Conservation (phyloP, 2,329 filamentous ascomycete genomes). For the Diaporthe velutina region DNA sequence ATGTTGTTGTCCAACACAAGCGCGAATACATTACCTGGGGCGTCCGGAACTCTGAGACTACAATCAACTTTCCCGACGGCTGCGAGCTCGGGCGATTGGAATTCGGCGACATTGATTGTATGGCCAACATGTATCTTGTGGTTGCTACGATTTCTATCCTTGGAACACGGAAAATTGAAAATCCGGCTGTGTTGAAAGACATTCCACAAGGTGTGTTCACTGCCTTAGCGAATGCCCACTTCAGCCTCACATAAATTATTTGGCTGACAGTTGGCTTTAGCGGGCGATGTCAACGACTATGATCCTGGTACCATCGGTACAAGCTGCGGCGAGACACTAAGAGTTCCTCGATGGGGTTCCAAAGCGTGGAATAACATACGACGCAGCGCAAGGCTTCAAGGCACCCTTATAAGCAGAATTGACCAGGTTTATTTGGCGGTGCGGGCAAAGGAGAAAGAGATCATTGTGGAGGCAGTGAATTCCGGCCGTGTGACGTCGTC, state of each 20-base stretch:
- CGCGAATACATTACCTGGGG: conserved; percentile 12
- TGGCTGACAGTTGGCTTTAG: not conserved
- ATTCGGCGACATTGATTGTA: not conserved
- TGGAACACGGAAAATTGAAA: not conserved
- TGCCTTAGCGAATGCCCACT: fast-evolving
- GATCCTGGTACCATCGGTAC: not conserved
- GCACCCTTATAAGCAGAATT: no score
- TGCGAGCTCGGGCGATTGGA: not conserved
- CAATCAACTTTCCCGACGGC: not conserved
- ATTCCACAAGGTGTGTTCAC: not conserved
- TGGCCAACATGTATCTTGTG: conserved; percentile 10
- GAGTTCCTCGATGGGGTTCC: not conserved
- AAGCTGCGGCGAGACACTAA: not conserved
- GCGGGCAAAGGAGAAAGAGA: not conserved
- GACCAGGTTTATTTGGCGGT: not conserved
- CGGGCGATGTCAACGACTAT: not conserved
- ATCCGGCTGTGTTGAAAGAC: fast-evolving
- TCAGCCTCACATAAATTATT: fast-evolving
- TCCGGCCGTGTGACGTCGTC: not conserved
- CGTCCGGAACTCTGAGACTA: not conserved
- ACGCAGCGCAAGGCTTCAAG: not conserved
- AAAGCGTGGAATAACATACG: not conserved
- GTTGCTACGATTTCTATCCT: not conserved
- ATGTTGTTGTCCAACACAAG: no score
- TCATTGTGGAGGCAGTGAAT: not conserved